Conservation (phyloP, 139 green algal species). For the Zygnema cylindricum region DNA sequence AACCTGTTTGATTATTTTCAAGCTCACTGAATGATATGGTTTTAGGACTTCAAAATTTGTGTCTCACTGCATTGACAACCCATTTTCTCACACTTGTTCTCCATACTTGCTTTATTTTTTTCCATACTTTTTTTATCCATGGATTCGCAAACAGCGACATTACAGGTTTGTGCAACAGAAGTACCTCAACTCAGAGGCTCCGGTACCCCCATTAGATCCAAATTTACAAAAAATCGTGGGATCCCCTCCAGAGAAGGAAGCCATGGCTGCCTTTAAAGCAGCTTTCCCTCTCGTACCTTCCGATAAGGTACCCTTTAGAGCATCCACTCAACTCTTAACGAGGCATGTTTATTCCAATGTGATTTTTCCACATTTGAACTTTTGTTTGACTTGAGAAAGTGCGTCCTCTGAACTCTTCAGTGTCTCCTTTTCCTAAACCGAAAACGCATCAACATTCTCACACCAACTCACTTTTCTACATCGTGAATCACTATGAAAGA, state of each 20-base stretch:
- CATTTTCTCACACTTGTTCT: too few relatives aligned
- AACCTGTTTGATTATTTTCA: neutral
- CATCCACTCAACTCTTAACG: neutral
- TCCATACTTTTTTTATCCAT: too few relatives aligned
- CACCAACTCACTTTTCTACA: too few relatives aligned
- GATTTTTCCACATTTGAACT: neutral
- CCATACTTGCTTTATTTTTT: too few relatives aligned
- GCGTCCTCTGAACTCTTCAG: too few relatives aligned
- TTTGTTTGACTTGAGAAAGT: neutral
- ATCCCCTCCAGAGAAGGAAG: neutral
- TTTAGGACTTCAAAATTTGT: neutral
- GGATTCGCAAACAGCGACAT: neutral
- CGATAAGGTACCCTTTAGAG: neutral
- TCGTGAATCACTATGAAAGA: too few relatives aligned
- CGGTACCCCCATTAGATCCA: neutral
- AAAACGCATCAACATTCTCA: too few relatives aligned
- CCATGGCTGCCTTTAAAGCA: neutral
- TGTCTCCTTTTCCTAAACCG: too few relatives aligned
- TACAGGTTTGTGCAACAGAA: slow-evolving; percentile 24
- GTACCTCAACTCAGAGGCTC: neutral
- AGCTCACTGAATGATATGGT: neutral
- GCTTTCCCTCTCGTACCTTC: neutral
- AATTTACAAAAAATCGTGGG: neutral
- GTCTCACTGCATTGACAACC: too few relatives aligned
- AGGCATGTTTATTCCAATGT: neutral